Evolutionary conservation across 305 asterid species (phyloP), one percentile per base, ranked within the genome.

Genomic region (Fraxinus nigra): DNA sequence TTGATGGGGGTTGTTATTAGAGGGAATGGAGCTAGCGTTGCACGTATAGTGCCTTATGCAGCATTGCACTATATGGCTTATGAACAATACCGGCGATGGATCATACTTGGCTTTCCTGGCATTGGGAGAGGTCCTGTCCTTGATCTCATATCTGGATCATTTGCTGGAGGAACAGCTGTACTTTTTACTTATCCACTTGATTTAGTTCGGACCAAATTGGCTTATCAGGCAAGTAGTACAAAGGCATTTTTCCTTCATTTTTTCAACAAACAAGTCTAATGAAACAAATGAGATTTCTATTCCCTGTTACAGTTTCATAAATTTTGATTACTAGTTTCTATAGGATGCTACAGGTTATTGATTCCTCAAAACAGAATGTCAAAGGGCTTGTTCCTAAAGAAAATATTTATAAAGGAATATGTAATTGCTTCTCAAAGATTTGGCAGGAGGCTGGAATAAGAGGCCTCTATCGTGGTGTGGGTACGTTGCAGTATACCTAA

Each of bases 121-220:
- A 70, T 88, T 24, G 89, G 92, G 18, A 92, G 89, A 85, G 99
- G 99, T 80, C 98, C 99, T 0, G 93, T 91, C 40, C 97, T 95
- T 84, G 99, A 95, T 89, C 97, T 95, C 10, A 33, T 91, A 4
- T 96, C 99, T 48, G 99, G 99, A 87, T 94, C 99, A 13, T 91
- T 92, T 85, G 97, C 99, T 24, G 99, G 99, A 74, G 99, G 98
- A 78, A 95, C 99, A 24, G 99, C 99, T 38, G 99, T 95, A 56
- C 92, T 94, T 34, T 93, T 89, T 83, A 95, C 99, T 79, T 95
- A 95, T 77, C 99, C 99, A 7, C 98, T 95, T 14, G 99, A 95
- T 91, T 89, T 95, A 76, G 99, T 94, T 86, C 90, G 99, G 76
- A 95, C 99, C 0, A 94, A 88, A 88, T 85, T 95, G 87, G 99